A percentile compares a stretch with the other conserved stretches of the same genome.
These are phyloP conservation scores for Guillardia theta DNA, from an alignment of 78 protist species.

Conservation along the genomic window DNA sequence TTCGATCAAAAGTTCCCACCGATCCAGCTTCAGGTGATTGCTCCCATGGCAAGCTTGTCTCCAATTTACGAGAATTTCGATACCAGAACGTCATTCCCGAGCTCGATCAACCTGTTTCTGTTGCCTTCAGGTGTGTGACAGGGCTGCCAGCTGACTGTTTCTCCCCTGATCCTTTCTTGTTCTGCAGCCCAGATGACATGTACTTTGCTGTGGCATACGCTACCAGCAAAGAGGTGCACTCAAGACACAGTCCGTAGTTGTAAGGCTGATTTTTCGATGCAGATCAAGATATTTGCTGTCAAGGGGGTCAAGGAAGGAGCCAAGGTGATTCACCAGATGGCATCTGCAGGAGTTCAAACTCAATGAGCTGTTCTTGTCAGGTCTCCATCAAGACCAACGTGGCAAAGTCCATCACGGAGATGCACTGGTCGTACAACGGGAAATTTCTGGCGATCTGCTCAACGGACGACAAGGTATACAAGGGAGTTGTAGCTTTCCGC, in stretches of 20 bases:
- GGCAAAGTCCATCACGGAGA: background rate
- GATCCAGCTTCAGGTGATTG: too few relatives aligned
- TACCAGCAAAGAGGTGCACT: background rate
- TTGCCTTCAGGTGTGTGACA: background rate
- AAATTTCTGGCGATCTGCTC: background rate
- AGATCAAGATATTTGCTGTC: background rate
- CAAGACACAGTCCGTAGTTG: too few relatives aligned
- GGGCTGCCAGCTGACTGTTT: too few relatives aligned
- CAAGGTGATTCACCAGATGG: too few relatives aligned
- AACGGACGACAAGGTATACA: background rate
- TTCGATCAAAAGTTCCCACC: too few relatives aligned
- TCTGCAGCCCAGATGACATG: background rate
- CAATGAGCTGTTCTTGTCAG: too few relatives aligned
- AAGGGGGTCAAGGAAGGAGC: background rate
- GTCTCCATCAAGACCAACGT: too few relatives aligned
- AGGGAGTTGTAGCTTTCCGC: too few relatives aligned
- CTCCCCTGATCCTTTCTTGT: too few relatives aligned
- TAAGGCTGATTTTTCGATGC: background rate
- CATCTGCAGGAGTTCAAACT: too few relatives aligned
- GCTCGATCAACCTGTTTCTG: background rate
- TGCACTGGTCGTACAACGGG: background rate
- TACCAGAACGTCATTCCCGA: background rate
- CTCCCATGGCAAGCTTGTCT: too few relatives aligned
- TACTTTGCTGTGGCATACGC: background rate
- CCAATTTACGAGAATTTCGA: too few relatives aligned